These are phyloP conservation scores for Rhynchospora breviuscula DNA, from an alignment of 176 grass and related monocot species.

Conservation along the genomic window DNA sequence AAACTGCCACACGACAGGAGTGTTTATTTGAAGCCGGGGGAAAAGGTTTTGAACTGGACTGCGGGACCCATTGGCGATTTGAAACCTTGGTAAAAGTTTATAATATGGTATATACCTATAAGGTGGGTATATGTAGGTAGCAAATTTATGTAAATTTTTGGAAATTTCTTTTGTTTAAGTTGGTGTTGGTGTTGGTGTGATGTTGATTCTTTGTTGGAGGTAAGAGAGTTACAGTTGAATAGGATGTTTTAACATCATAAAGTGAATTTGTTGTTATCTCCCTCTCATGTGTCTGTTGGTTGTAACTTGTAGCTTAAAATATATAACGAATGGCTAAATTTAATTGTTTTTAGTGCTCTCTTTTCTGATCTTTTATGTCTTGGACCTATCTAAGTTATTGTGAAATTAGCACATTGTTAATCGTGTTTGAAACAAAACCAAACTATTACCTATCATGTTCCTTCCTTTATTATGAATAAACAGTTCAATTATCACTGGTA, in stretches of 20 bases:
- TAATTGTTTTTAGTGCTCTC: not conserved
- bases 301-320: conserved; percentile 8
- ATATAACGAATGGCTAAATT: conserved; percentile 13
- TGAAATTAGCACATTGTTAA: not conserved
- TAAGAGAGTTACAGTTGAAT: not conserved
- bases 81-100: conserved; percentile 61
- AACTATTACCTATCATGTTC: not conserved
- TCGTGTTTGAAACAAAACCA: not conserved
- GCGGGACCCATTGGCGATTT: conserved; percentile 74
- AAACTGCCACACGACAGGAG: conserved; percentile 70
- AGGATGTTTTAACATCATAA: conserved; percentile 14
- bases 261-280: conserved; percentile 10
- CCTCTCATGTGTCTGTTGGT: conserved; percentile 10
- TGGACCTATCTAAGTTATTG: not conserved
- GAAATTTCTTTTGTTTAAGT: not conserved
- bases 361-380: not conserved
- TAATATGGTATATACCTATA: not conserved
- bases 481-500: not conserved
- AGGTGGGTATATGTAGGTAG: conserved; percentile 9
- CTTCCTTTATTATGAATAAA: not conserved
- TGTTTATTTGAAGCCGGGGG: conserved; percentile 50
- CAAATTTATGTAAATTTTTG: conserved; percentile 21
- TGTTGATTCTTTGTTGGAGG: conserved; percentile 19
- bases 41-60: conserved; percentile 77
- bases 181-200: conserved; percentile 13